These are phyloP conservation scores for Colletotrichum caudatum DNA, from an alignment of 2,329 filamentous ascomycete genomes.

Conservation along the genomic window DNA sequence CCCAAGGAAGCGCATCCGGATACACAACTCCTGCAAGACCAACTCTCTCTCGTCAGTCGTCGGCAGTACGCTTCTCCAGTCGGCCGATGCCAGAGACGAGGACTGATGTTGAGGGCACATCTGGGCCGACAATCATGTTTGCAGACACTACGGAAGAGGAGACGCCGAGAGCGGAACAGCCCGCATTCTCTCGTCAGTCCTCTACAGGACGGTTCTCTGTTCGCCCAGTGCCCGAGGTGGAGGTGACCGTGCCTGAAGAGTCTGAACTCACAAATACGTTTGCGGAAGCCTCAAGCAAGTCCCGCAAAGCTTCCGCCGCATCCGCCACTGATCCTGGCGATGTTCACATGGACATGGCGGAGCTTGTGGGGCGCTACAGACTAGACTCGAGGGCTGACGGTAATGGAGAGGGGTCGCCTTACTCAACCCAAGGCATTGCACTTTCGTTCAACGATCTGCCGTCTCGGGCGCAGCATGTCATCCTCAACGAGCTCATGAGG, in stretches of 20 bases:
- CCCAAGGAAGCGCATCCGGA: constrained; percentile 24
- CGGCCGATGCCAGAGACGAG: constrained; percentile 78
- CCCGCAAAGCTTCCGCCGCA: constrained; percentile 53
- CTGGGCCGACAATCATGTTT: constrained; percentile 82
- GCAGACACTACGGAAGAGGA: constrained; percentile 57
- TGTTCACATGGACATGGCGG: constrained; percentile 57
- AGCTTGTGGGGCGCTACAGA: constrained; percentile 57
- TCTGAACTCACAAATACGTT: constrained; percentile 74
- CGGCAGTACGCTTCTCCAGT: constrained; percentile 74
- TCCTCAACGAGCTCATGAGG: constrained; percentile 86
- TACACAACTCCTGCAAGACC: constrained; percentile 54
- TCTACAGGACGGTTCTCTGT: constrained; percentile 72
- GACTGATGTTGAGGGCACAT: constrained; percentile 72
- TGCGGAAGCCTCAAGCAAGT: constrained; percentile 58
- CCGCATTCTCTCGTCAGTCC: constrained; percentile 55
- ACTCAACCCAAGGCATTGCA: constrained; percentile 72
- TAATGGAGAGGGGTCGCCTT: constrained; percentile 56
- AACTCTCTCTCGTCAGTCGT: constrained; percentile 64
- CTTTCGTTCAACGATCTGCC: constrained; percentile 90
- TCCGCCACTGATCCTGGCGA: constrained; percentile 51
- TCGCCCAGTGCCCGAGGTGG: constrained; percentile 71
- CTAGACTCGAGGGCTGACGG: constrained; percentile 39
- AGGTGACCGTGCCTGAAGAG: constrained; percentile 64
- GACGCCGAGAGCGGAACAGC: constrained; percentile 51
- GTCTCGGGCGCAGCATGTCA: constrained; percentile 85